A percentile compares a stretch with the other conserved stretches of the same genome.
Conservation (phyloP, 2,329 filamentous ascomycete species). For the Ilyonectria destructans region DNA sequence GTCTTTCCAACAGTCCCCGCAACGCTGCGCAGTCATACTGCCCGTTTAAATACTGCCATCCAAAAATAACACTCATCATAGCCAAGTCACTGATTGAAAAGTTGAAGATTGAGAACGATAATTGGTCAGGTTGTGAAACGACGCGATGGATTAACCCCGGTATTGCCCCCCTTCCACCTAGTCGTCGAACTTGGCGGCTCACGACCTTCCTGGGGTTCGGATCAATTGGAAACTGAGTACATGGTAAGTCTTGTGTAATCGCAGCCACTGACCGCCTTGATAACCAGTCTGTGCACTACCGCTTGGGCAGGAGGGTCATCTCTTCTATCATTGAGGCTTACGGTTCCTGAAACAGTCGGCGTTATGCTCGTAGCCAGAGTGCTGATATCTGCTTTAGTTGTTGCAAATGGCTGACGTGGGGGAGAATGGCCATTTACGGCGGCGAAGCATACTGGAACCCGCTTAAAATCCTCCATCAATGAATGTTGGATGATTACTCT, state of each 20-base stretch:
- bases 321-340: neutral
- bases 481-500: neutral
- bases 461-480: neutral
- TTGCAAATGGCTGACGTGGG: slow-evolving; percentile 50
- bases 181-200: slow-evolving; percentile 38
- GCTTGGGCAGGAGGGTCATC: neutral
- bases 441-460: slow-evolving; percentile 8
- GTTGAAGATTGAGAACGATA: neutral
- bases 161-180: slow-evolving; percentile 21
- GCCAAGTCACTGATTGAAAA: neutral
- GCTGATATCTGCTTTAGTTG: slow-evolving; percentile 3
- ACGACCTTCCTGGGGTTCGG: slow-evolving; percentile 3
- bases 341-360: neutral
- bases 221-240: neutral
- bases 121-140: neutral
- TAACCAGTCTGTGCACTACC: neutral
- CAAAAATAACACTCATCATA: neutral
- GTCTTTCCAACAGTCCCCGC: too few species aligned
- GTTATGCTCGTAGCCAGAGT: slow-evolving; percentile 9
- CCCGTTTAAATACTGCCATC: neutral
- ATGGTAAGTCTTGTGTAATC: neutral
- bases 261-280: neutral
- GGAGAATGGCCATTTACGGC: slow-evolving; percentile 37
- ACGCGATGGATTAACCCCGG: slow-evolving; percentile 23
- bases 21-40: too few species aligned